Evolutionary conservation across 495 filamentous ascomycete genomes (phyloP), one percentile per base, ranked within the genome.

Genomic region (Aspergillus bertholletiae): DNA sequence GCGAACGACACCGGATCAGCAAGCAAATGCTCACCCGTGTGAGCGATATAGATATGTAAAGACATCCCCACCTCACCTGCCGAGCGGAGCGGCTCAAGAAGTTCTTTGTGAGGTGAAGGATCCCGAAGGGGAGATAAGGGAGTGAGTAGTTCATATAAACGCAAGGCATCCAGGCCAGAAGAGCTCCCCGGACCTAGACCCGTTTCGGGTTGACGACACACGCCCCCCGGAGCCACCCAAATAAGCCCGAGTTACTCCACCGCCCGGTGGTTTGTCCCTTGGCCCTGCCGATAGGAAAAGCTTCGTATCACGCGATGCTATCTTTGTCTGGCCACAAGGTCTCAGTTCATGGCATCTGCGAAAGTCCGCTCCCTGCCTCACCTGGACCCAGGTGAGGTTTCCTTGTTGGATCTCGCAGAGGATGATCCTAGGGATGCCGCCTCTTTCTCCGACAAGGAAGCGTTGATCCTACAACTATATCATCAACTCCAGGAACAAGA

Each of bases 1-100:
- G 81, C 69, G 67, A 90, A 84, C 45, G 82, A 80, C 46, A 81
- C 78, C 22, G 82, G 80, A 71, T 95, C 88, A 57, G 87, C 77
- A 61, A 81, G 77, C 66, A 92, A 79, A 74, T 86, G 85, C 77
- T 90, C 84, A 77, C 92, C 92, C 62, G 87, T 88, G 77, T 94
- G 91, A 77, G 89, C 92, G 55, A 94, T 83, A 71, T 88, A 88
- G 70, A 96, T 84, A 70, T 90, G 82, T 67, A 89, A 76, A 73
- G 86, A 85, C 83, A 92, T 91, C 60, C 68, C 72, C 71, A 68
- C 68, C 69, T 65, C 73, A 64, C 72, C 61, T 65, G 56, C 60
- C 59, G 71, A 70, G 64, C 62, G 53, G 44, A 53, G 58, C 56
- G 61, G 66, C 66, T 62, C 62, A 53, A 51, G 53, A 57, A 58